These are phyloP conservation scores for Arthonia radiata DNA, from an alignment of 495 filamentous ascomycete genomes.

Conservation along the genomic window DNA sequence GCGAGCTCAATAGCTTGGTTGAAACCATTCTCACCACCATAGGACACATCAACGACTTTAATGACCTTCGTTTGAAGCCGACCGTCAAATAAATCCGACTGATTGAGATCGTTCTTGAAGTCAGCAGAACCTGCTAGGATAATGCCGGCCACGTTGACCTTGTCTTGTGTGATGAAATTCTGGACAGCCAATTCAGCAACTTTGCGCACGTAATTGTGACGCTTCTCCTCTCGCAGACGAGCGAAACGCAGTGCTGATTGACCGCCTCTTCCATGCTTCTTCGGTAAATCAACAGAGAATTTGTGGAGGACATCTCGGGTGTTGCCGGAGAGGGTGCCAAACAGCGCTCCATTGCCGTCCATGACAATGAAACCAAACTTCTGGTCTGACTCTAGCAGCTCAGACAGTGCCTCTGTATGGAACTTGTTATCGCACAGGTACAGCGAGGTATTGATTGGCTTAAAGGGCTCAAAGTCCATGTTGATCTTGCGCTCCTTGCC, in stretches of 20 bases:
- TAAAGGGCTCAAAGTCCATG: conserved; percentile 98
- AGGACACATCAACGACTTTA: conserved; percentile 96
- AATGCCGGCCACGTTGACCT: conserved; percentile 85
- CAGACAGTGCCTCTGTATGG: conserved; percentile 88
- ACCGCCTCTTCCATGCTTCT: conserved; percentile 99
- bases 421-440: conserved; percentile 99
- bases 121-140: conserved; percentile 93
- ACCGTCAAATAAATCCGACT: conserved; percentile 87
- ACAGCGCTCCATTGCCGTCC: conserved; percentile 95
- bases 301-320: conserved; percentile 95
- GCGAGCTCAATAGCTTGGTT: conserved; percentile 96
- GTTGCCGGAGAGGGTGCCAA: conserved; percentile 89
- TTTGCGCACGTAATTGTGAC: conserved; percentile 98
- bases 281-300: conserved; percentile 86
- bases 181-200: conserved; percentile 93
- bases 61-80: conserved; percentile 86
- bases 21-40: conserved; percentile 97
- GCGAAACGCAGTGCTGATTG: conserved; percentile 97
- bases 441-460: conserved; percentile 96
- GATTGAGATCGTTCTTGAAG: conserved; percentile 98
- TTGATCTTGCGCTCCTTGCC: conserved; percentile 98
- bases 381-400: conserved; percentile 91
- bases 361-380: conserved; percentile 99
- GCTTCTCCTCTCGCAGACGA: conserved; percentile 97
- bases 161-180: conserved; percentile 94